Evolutionary conservation across 2,329 filamentous ascomycete genomes (phyloP), one percentile per base, ranked within the genome.

Genomic region (Colletotrichum magnum): DNA sequence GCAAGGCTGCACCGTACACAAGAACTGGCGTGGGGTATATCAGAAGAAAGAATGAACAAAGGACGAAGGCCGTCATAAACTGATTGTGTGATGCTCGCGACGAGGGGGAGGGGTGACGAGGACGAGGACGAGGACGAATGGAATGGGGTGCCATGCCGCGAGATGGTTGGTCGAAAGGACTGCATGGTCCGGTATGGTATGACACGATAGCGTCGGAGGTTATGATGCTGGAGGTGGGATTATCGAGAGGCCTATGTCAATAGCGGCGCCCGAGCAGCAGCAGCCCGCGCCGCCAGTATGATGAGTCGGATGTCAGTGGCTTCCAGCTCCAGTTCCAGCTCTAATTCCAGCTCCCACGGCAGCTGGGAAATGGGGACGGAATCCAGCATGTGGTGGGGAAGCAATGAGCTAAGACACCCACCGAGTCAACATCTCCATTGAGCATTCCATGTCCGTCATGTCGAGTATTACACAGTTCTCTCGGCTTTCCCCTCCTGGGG

Each of bases 331-430:
- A n/a, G 41, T 12, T 5, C 41, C 41, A n/a, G 41, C 41, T 43
- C 6, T 13, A 3, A 24, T 24, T 24, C 7, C 36, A 39, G 36
- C 36, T 39, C 7, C 36, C 13, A 39, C 36, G 36, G 21, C 36
- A 39, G 3, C 36, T 39, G 13, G 3, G 45, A 47, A 45, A 52
- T 47, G 61, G 18, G 18, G 32, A 41, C 45, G 36, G 36, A 53
- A 41, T n/a, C 62, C 62, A 58, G 47, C 4, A 36, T 59, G 62
- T 41, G 54, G 54, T 52, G 47, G 24, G 54, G 53, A 54, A 59
- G 62, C 52, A 58, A 47, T 53, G 54, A 59, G 47, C 32, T 51
- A 43, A 43, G 13, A 43, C 13, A n/a, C 41, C 41, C 32, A 32
- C 16, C 15, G 43, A 16, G 18, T 47, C 43, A 18, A 47, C 15